These are phyloP conservation scores for Catenaria anguillulae DNA, from an alignment of 371 early-diverging fungal species.

Conservation along the genomic window DNA sequence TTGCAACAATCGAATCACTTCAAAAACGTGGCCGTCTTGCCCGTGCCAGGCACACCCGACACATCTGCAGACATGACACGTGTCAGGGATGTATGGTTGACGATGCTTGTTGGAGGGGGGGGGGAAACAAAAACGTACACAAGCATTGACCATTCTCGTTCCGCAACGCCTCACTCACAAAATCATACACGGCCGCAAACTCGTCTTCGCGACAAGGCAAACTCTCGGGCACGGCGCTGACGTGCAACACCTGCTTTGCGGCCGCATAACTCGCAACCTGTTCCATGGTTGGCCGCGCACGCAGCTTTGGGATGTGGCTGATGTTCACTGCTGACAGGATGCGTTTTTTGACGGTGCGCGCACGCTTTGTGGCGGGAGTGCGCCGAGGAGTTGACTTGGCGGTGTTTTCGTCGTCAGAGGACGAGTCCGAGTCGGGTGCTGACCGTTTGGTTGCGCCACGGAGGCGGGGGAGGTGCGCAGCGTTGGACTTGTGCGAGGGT, in stretches of 20 bases:
- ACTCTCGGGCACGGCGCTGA: constrained; percentile 69
- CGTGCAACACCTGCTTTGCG: constrained; percentile 67
- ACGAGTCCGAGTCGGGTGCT: background rate
- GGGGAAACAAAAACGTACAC: constrained; percentile 34
- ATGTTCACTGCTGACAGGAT: too few species aligned
- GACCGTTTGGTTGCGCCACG: background rate
- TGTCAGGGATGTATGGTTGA: background rate
- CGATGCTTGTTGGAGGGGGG: too few species aligned
- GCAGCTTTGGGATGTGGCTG: too few species aligned
- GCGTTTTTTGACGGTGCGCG: background rate
- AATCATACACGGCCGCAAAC: constrained; percentile 55
- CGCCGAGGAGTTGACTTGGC: background rate
- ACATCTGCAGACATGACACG: constrained; percentile 37
- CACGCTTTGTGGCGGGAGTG: background rate
- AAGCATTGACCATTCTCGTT: constrained; percentile 67
- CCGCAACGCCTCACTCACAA: constrained; percentile 53
- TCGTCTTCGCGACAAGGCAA: constrained; percentile 86
- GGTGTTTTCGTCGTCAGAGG: background rate
- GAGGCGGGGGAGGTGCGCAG: background rate
- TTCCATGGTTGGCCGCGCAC: background rate
- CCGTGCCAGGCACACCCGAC: constrained; percentile 95
- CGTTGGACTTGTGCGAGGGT: background rate
- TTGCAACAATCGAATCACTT: constrained; percentile 66
- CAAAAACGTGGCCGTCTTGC: constrained; percentile 91
- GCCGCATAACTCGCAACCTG: constrained; percentile 19